phyloP scores from a whole-genome alignment of 306 rosid genomes.

The Abrus precatorius region DNA sequence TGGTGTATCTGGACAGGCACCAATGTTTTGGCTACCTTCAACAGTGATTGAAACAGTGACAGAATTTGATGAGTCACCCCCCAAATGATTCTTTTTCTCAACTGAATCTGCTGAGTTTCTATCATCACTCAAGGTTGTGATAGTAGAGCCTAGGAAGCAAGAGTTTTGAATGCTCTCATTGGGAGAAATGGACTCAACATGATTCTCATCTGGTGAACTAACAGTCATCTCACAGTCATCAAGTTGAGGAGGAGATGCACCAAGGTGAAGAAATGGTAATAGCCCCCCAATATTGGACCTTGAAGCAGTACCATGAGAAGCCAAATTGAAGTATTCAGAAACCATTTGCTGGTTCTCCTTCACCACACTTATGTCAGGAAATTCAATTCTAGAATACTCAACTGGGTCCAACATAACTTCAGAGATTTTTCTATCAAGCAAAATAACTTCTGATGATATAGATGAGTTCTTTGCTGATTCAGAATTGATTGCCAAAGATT shows the following conservation, averaged over 20 bases:
- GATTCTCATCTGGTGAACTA: slow-evolving; percentile 65
- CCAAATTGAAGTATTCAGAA: slow-evolving; percentile 70
- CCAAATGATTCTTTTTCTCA: slow-evolving; percentile 62
- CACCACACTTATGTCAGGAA: slow-evolving; percentile 74
- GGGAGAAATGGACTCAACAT: slow-evolving; percentile 63
- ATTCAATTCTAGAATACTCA: slow-evolving; percentile 84
- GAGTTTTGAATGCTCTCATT: slow-evolving; percentile 77
- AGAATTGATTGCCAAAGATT: slow-evolving; percentile 53
- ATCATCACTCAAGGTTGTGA: slow-evolving; percentile 81
- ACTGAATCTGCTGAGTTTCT: slow-evolving; percentile 71
- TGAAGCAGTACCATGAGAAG: slow-evolving; percentile 43
- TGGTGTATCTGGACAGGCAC: slow-evolving; percentile 68
- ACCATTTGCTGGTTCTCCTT: slow-evolving; percentile 87
- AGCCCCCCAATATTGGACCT: slow-evolving; percentile 54
- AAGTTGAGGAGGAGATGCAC: slow-evolving; percentile 64
- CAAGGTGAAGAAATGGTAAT: slow-evolving; percentile 82
- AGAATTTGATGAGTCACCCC: slow-evolving; percentile 54
- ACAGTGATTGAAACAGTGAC: slow-evolving; percentile 45
- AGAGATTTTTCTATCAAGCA: slow-evolving; percentile 70
- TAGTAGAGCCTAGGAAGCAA: slow-evolving; percentile 76
- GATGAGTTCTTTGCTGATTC: slow-evolving; percentile 64
- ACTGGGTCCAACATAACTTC: slow-evolving; percentile 66
- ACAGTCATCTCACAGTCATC: slow-evolving; percentile 77
- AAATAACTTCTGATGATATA: slow-evolving; percentile 81
- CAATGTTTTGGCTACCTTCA: slow-evolving; percentile 54